Evolutionary conservation across 176 grass and related monocot genomes (phyloP), one percentile per base, ranked within the genome.

Genomic region (Raddia distichophylla): DNA sequence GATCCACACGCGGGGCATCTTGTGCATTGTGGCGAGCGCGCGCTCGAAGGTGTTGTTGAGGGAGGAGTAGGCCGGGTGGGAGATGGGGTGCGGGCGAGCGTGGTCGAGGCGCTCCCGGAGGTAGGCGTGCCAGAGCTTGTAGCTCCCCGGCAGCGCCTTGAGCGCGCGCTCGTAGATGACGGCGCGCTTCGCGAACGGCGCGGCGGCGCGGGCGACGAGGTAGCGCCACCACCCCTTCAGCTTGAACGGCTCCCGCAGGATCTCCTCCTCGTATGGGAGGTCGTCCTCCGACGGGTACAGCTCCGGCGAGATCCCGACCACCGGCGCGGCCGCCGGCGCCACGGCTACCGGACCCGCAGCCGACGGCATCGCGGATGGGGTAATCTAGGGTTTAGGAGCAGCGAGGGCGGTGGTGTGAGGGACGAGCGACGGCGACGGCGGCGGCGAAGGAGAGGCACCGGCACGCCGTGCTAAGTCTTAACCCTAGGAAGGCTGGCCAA

Each of bases 11-110:
- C 87, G 90, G n/a, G 93, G 93, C 93, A 96, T 96, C 85, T 93
- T 92, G 88, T 93, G 93, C 93, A 96, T 93, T 59, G 90, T 93
- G 76, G 89, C 88, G 53, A 96, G 93, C 19, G 93, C 82, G 4
- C 93, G 90, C 82, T 96, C 93, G 76, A 93, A 96, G 55, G 90
- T 93, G 86, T 96, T 93, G 93, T 96, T 86, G 79, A 93, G 93
- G 34, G 90, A 96, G 32, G 68, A 50, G 85, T 93, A 96, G 57
- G 83, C 82, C 22, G 40, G 56, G 83, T 96, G 87, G 67, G 88
- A 73, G 79, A 96, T 82, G 11, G 93, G 85, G 72, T 85, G 90
- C 64, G 81, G 84, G 54, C 93, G 93, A 4, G 84, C 90, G 67
- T 87, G 74, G 79, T 96, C 93, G 47, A 93, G 85, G 76, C 93